Base-by-base conservation (phyloP, 2,329 filamentous ascomycete species). In the Hymenoscyphus infarciens region DNA sequence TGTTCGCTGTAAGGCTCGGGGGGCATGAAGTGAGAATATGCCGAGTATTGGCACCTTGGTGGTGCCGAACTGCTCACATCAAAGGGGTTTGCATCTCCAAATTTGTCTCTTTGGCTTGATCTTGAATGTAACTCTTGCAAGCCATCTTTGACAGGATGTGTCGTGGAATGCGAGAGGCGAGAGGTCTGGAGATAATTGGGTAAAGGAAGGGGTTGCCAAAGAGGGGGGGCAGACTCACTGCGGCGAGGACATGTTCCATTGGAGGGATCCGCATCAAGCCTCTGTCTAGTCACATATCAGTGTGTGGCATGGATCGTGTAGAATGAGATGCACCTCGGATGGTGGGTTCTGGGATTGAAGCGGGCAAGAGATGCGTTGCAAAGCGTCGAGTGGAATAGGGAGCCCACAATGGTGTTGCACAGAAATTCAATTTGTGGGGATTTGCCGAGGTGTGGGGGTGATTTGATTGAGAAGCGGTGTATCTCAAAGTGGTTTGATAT, bases 321-420 rank as follows among this genome's bases (percentile, higher is more conserved):
- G 13, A 35, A 15, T 35, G 8, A 11, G 33, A 35, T 49, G 42
- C 42, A 49, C n/a, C 42, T 49, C 42, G 42, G 42, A 49, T 49
- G 42, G 42, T 49, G n/a, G n/a, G 42, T 49, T 49, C 42, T 49
- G 42, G 42, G 42, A n/a, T 49, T 11, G 42, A 49, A 49, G 42
- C 42, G 42, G 42, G 10, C n/a, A 11, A 49, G 8, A 19, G 25
- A 22, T 7, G n/a, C 42, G n/a, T 49, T 49, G 19, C 42, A 22
- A 22, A 49, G n/a, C 7, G 19, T 49, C n/a, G n/a, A 49, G 42
- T 22, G 42, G 16, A 10, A 19, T 19, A 45, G 42, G 19, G 8
- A 8, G 33, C 33, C 33, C 13, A 11, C 8, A 35, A 35, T 10
- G 33, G 33, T 35, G 33, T 35, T 35, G 33, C 33, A 35, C 33